Base-by-base conservation (phyloP, 306 rosid species). In the Pterocarpus macrocarpus region DNA sequence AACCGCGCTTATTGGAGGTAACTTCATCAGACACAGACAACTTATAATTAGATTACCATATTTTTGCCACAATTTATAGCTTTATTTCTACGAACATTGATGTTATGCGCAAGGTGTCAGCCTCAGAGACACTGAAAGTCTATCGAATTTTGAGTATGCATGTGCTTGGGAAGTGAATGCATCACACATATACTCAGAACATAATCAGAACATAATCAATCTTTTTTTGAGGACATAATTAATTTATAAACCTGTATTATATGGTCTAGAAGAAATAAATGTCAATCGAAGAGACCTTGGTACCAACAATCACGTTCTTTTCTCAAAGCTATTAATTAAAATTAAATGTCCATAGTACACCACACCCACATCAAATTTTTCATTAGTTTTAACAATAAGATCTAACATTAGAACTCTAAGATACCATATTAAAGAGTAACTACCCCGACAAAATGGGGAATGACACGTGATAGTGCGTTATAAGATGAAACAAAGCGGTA, bases 1-100 rank as follows among this genome's bases (percentile, higher is more conserved):
- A 61, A 47, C 66, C 38, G 36, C 58, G 36, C 75, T 73, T 28
- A 57, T 75, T 38, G 84, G 82, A 65, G 86, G 89, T 86, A 82
- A 66, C 57, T 68, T 55, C 16, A 11, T 73, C 35, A 35, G 38
- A 77, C 72, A 22, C 41, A 32, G 16, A 70, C 2, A 61, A n/a
- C 17, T n/a, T 64, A 12, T 15, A 5, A 28, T 30, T 16, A 67
- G n/a, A 53, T 14, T 12, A 44, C 9, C 5, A 8, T 67, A 7
- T 43, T 17, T 67, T 17, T 16, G n/a, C 15, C 8, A 22, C 16
- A 28, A 45, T 2, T n/a, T n/a, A n/a, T n/a, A n/a, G n/a, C 14
- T 11, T 41, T 10, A 4, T 15, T 22, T 73, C 56, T 17, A 39
- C 55, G 15, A 58, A 7, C 16, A 30, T 6, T 58, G 43, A 43